These are phyloP conservation scores for Syzygium aqueum DNA, from an alignment of 345 rosid genomes.

Conservation along the genomic window DNA sequence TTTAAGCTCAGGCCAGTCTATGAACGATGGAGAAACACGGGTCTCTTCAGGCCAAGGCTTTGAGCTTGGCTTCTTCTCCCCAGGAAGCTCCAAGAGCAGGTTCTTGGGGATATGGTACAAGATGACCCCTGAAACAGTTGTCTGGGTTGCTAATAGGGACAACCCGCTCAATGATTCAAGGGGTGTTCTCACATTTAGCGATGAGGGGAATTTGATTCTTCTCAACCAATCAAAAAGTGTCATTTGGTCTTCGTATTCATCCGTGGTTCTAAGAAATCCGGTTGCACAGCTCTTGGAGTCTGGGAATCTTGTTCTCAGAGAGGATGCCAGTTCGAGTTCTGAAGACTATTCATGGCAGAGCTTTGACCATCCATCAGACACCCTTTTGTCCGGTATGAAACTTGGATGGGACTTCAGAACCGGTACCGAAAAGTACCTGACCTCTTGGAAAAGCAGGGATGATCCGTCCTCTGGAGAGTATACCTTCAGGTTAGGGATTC, in stretches of 20 bases:
- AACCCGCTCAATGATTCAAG: conserved; percentile 6
- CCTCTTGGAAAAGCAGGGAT: conserved; percentile 14
- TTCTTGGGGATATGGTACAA: conserved; percentile 29
- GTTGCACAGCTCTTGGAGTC: conserved; percentile 16
- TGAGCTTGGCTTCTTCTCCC: conserved; percentile 10
- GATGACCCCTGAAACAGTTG: conserved; percentile 1
- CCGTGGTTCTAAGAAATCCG: neutral
- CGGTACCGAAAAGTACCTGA: neutral
- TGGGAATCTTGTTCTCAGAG: conserved; percentile 20
- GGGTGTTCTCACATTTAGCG: conserved; percentile 7
- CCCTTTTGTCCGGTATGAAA: conserved; percentile 28
- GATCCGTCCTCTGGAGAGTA: conserved; percentile 21
- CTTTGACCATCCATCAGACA: conserved; percentile 24
- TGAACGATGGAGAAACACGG: conserved; percentile 8
- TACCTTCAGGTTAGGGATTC: conserved; percentile 2
- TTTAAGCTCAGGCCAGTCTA: neutral
- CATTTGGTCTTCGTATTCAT: conserved; percentile 14
- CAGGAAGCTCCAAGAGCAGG: neutral
- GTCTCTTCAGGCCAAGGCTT: neutral
- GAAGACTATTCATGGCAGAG: conserved; percentile 20
- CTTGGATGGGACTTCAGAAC: conserved; percentile 6
- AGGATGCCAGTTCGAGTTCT: neutral
- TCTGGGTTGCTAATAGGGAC: conserved; percentile 37
- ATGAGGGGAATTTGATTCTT: conserved; percentile 3
- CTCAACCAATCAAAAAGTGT: neutral